Evolutionary conservation across 306 rosid genomes (phyloP), one percentile per base, ranked within the genome.

Genomic region (Vachellia pachyceras): DNA sequence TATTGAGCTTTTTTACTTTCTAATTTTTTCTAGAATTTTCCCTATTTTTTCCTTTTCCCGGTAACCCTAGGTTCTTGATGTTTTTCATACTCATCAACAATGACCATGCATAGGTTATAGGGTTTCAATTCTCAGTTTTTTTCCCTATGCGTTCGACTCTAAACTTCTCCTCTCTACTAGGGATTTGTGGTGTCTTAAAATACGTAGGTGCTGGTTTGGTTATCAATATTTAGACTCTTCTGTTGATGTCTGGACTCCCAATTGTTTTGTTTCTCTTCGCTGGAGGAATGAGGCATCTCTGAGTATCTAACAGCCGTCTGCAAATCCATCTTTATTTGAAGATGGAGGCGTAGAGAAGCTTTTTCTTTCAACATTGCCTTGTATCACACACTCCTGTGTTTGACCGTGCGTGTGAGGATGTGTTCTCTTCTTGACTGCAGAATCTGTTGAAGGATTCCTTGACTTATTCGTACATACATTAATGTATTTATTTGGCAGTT

Each of bases 51-150:
- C 57, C 60, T 42, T 42, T 52, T 86, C 79, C 73, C 72, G 83
- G 79, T 82, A 90, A 86, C 92, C 90, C 90, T 93, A 90, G 87
- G 70, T 84, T 29, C 46, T 82, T 60, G 82, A 75, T 63, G 73
- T 60, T 71, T n/a, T 74, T 10, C 49, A 25, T 45, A 44, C 39
- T 7, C 39, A 60, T 55, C 71, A 33, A 70, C 37, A 11, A 42
- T 69, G 29, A n/a, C n/a, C 36, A 13, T 64, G 58, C 47, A 37
- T 35, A 65, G 42, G 58, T 63, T 77, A 78, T 88, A 86, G 92
- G 96, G 90, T 86, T 92, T 90, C 77, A 77, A 54, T 10, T 72
- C 73, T 72, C 20, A 2, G 3, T 83, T 79, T 80, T 88, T 72
- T 69, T 46, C 1, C 11, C 39, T 41, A 29, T 80, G 82, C 50